phyloP scores from a whole-genome alignment of 2,329 filamentous ascomycete species.

The Scortechinia acanthostroma region DNA sequence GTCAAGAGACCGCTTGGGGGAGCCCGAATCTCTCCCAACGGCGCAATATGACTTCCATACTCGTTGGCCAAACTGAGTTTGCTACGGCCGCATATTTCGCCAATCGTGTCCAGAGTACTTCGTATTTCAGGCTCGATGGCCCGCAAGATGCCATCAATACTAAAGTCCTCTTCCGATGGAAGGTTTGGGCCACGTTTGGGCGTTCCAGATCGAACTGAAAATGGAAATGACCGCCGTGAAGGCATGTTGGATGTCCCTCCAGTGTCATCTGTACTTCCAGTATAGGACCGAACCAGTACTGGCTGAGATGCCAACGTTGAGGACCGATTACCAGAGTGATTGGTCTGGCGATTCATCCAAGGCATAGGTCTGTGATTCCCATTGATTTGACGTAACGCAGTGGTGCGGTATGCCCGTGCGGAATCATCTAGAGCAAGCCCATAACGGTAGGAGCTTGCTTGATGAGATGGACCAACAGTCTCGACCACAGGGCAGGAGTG shows the following conservation, averaged over 20 bases:
- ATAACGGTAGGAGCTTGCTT: constrained; percentile 12
- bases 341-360: constrained; percentile 12
- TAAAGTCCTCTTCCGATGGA: not conserved
- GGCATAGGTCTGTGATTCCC: constrained; percentile 13
- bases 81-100: constrained; percentile 54
- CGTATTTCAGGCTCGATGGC: constrained; percentile 51
- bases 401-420: constrained; percentile 17
- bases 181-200: not conserved
- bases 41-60: constrained; percentile 53
- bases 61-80: constrained; percentile 54
- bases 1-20: constrained; percentile 17
- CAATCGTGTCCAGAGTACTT: constrained; percentile 50
- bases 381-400: constrained; percentile 20
- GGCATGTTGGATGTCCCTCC: constrained; percentile 44
- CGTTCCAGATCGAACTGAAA: not conserved
- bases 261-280: constrained; percentile 22
- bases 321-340: constrained; percentile 11
- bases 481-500: no score
- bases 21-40: constrained; percentile 45
- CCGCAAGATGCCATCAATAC: constrained; percentile 18
- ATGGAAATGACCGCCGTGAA: constrained; percentile 42
- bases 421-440: constrained; percentile 17
- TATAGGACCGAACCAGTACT: constrained; percentile 31
- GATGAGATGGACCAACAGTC: no score
- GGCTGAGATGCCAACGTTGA: constrained; percentile 25